phyloP scores from a whole-genome alignment of 345 rosid genomes.

The Brassica juncea region DNA sequence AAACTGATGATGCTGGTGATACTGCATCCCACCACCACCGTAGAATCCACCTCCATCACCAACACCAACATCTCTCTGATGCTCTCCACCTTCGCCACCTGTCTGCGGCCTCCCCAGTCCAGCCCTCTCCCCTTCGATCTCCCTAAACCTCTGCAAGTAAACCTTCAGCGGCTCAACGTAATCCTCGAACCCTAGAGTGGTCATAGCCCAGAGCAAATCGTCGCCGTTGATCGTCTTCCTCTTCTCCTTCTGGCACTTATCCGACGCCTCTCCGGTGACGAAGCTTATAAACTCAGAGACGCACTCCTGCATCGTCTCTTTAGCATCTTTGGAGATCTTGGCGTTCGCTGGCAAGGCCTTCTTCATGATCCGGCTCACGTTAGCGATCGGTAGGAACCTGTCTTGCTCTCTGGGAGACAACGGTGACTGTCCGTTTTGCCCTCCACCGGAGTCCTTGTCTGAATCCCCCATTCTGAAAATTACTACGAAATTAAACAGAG shows the following conservation, averaged over 20 bases:
- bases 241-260: conserved; percentile 80
- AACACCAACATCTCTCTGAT: conserved; percentile 42
- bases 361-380: conserved; percentile 82
- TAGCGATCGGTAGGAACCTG: conserved; percentile 72
- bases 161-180: conserved; percentile 69
- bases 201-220: conserved; percentile 55
- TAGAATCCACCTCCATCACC: conserved; percentile 26
- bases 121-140: conserved; percentile 69
- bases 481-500: background rate
- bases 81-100: conserved; percentile 35
- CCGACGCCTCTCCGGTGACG: conserved; percentile 78
- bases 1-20: conserved; percentile 43
- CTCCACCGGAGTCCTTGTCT: conserved; percentile 67
- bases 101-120: conserved; percentile 40
- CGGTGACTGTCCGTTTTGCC: conserved; percentile 41
- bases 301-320: conserved; percentile 79
- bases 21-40: conserved; percentile 38
- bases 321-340: conserved; percentile 75
- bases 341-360: conserved; percentile 76
- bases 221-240: conserved; percentile 80
- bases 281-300: conserved; percentile 82
- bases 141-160: conserved; percentile 73
- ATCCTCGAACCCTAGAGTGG: conserved; percentile 75
- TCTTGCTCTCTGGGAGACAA: conserved; percentile 63
- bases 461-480: conserved; percentile 58